Percentiles rank a stretch among this genome's conserved stretches.
Evolutionary conservation across 163 green algal genomes (phyloP).

Genomic region (Chlorella variabilis): DNA sequence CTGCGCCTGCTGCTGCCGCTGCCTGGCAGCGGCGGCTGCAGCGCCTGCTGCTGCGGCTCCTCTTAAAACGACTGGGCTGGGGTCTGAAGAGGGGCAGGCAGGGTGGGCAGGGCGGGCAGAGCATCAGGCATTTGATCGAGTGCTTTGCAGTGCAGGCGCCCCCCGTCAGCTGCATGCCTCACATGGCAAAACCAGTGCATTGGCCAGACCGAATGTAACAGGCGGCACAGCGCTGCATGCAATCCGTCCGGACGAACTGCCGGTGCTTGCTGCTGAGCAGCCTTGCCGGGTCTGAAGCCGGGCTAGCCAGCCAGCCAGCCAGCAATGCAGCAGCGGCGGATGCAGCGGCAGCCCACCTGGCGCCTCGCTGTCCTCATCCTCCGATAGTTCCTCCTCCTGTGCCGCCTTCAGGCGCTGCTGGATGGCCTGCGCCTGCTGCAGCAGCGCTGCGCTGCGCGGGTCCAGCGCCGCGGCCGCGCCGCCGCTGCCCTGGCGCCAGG

Average conservation of each 20-base stretch:
- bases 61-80: conserved; percentile 1
- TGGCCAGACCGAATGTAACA: no score
- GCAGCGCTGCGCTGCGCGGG: background rate
- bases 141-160: no score
- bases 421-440: background rate
- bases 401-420: background rate
- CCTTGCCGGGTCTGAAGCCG: background rate
- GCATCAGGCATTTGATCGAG: no score
- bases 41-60: conserved; percentile 7
- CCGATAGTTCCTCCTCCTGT: background rate
- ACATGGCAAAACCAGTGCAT: no score
- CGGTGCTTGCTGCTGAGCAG: background rate
- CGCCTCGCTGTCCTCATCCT: conserved; percentile 7
- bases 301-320: no score
- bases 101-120: background rate
- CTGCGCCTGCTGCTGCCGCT: background rate
- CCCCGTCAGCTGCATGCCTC: no score
- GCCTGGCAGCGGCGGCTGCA: background rate
- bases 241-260: no score
- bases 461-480: background rate
- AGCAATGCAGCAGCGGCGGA: background rate
- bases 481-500: background rate
- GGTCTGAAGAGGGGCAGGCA: conserved; percentile 16
- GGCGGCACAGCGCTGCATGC: no score
- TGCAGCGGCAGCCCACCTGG: background rate